Percentiles rank a stretch among this genome's conserved stretches.
These are phyloP conservation scores for Melaleuca alternifolia DNA, from an alignment of 345 rosid species.

Conservation along the genomic window DNA sequence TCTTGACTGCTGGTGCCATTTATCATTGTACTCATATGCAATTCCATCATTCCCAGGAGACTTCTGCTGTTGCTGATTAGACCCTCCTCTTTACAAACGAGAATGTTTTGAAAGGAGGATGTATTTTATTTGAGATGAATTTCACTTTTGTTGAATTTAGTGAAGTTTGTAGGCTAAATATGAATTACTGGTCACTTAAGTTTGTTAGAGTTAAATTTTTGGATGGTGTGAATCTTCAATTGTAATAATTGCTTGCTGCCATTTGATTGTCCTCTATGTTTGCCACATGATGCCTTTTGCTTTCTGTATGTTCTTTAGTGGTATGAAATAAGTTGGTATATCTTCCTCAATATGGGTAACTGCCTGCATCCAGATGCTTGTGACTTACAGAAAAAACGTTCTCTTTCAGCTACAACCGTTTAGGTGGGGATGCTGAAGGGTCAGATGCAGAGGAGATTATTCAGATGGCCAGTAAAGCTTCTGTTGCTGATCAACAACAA, in stretches of 20 bases:
- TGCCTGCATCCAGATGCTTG: not conserved
- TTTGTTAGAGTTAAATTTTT: not conserved
- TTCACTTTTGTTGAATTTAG: not conserved
- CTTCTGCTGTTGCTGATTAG: not conserved
- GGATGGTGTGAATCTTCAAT: not conserved
- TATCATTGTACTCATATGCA: not conserved
- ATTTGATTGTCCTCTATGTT: not conserved
- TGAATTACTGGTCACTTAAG: not conserved
- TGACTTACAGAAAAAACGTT: not conserved
- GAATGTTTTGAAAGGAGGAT: not conserved
- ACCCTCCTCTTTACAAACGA: not conserved
- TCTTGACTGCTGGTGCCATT: not conserved
- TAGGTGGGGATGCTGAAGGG: conserved; percentile 70
- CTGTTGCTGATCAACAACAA: conserved; percentile 64
- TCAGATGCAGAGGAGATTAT: conserved; percentile 82
- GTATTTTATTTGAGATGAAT: not conserved
- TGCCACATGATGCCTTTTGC: not conserved
- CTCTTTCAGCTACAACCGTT: conserved; percentile 50
- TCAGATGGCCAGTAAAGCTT: conserved; percentile 65
- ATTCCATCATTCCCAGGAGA: not conserved
- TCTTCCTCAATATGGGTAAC: not conserved
- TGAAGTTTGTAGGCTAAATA: not conserved
- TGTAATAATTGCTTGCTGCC: not conserved
- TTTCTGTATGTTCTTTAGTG: not conserved
- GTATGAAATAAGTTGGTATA: not conserved